Percentiles rank a stretch among this genome's conserved stretches.
These are phyloP conservation scores for Paspalum notatum DNA, from an alignment of 176 grass and related monocot species.

Conservation along the genomic window DNA sequence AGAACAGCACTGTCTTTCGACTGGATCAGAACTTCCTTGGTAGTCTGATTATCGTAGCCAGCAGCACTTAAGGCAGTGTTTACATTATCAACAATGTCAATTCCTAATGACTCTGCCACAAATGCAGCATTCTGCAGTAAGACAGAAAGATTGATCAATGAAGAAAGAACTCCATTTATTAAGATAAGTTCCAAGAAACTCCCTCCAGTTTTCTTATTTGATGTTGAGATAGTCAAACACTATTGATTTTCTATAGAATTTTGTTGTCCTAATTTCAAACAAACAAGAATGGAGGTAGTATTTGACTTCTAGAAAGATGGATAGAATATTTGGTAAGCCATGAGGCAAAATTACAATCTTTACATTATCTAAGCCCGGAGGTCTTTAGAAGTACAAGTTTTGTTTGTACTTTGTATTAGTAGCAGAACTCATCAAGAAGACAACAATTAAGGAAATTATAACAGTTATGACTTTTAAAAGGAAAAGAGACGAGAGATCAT, in stretches of 20 bases:
- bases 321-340: neutral
- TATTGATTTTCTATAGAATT: too few relatives aligned
- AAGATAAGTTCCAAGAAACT: neutral
- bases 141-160: conserved; percentile 16
- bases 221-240: too few relatives aligned
- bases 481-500: neutral
- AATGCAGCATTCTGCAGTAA: conserved; percentile 67
- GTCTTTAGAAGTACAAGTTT: neutral
- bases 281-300: neutral
- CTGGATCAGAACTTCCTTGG: conserved; percentile 63
- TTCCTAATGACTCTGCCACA: conserved; percentile 54
- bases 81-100: conserved; percentile 48
- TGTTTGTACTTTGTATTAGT: neutral
- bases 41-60: conserved; percentile 57
- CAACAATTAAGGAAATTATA: neutral
- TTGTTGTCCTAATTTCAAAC: too few relatives aligned
- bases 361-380: neutral
- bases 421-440: conserved; percentile 7
- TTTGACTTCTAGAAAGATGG: neutral
- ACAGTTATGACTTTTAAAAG: neutral
- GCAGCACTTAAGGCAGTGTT: conserved; percentile 56
- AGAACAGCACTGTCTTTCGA: conserved; percentile 78
- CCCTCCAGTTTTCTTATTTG: too few relatives aligned
- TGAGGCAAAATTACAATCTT: neutral
- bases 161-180: conserved; percentile 12